Percentiles rank a stretch among this genome's conserved stretches.
These are phyloP conservation scores for Botrytis byssoidea DNA, from an alignment of 2,329 filamentous ascomycete species.

Conservation along the genomic window DNA sequence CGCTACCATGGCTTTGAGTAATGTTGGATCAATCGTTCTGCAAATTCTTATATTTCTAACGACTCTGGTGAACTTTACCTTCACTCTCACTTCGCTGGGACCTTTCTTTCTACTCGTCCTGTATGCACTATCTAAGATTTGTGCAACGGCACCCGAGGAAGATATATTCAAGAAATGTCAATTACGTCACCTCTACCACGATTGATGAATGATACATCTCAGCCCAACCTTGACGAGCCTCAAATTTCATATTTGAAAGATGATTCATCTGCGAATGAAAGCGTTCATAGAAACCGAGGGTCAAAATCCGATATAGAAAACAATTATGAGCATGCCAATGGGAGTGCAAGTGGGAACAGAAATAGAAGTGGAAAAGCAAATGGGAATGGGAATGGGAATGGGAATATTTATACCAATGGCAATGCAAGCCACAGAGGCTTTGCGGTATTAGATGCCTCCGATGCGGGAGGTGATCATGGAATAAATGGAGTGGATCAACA, in stretches of 20 bases:
- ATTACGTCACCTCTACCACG: conserved; percentile 35
- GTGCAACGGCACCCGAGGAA: conserved; percentile 49
- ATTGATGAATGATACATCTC: conserved; percentile 29
- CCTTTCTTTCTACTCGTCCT: conserved; percentile 48
- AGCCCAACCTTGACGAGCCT: conserved; percentile 42
- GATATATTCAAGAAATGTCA: conserved; percentile 42
- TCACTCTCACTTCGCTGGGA: conserved; percentile 50
- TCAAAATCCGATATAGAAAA: conserved; percentile 16
- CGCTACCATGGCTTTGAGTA: conserved; percentile 49
- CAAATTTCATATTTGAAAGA: background rate
- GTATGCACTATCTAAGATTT: conserved; percentile 50
- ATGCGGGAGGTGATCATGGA: background rate
- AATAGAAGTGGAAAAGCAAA: conserved; percentile 17
- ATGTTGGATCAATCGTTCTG: conserved; percentile 52
- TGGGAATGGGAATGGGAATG: conserved; percentile 19
- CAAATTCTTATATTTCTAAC: conserved; percentile 54
- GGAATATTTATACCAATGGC: conserved; percentile 21
- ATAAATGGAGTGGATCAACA: conserved; percentile 7
- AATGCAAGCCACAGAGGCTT: background rate
- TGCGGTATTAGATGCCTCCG: background rate
- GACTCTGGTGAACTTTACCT: conserved; percentile 53
- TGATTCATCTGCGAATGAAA: background rate
- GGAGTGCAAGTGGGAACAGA: conserved; percentile 13
- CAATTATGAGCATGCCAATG: conserved; percentile 17
- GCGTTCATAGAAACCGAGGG: conserved; percentile 1